These are phyloP conservation scores for Candida taoyuanica DNA, from an alignment of 805 yeast genomes.

Conservation along the genomic window DNA sequence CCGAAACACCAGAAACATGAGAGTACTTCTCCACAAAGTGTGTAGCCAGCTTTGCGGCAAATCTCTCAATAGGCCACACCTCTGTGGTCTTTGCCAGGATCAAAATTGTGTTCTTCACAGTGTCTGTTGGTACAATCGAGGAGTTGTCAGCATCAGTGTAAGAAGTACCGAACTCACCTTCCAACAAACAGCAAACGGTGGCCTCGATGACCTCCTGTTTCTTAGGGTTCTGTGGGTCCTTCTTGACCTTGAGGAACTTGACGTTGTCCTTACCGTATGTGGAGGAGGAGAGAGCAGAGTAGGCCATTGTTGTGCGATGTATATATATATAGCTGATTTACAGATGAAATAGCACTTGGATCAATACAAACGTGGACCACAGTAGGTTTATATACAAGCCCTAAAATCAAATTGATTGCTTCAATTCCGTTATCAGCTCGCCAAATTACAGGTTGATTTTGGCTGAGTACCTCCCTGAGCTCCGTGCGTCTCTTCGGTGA, in stretches of 20 bases:
- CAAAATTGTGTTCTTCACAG: constrained; percentile 84
- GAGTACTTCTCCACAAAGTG: constrained; percentile 76
- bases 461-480: background rate
- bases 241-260: constrained; percentile 83
- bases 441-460: background rate
- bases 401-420: too few species aligned
- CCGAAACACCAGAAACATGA: constrained; percentile 70
- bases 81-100: constrained; percentile 78
- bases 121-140: constrained; percentile 90
- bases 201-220: constrained; percentile 83
- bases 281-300: constrained; percentile 38
- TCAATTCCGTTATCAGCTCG: constrained; percentile 1
- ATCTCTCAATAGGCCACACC: constrained; percentile 88
- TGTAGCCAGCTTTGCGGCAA: constrained; percentile 77
- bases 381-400: too few species aligned
- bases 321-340: background rate
- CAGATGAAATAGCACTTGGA: too few species aligned
- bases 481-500: constrained; percentile 13
- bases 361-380: background rate
- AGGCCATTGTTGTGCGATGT: constrained; percentile 16
- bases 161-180: constrained; percentile 74
- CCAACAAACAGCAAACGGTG: constrained; percentile 67
- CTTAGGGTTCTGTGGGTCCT: constrained; percentile 66
- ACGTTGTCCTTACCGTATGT: constrained; percentile 92
- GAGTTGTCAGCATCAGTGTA: constrained; percentile 87